Base-by-base conservation (phyloP, 1,139 yeast species). In the Protomyces arabidopsidicola region DNA sequence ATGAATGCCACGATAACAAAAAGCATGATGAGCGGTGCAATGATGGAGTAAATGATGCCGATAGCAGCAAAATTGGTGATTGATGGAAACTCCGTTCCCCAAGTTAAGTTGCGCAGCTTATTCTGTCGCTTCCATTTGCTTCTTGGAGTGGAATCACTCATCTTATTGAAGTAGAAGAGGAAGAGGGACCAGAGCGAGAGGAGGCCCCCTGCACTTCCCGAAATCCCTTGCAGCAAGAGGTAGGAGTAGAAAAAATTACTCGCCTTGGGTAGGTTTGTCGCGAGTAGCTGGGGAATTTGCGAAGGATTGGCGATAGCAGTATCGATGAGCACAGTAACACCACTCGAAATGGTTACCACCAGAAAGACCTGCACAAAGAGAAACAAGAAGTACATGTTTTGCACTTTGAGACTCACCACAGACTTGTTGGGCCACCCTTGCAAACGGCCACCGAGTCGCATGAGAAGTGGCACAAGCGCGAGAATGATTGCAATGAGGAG, bases 51-150 rank as follows among this genome's bases (percentile, higher is more conserved):
- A 8, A 91, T 84, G 68, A 91, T 78, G 57, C 87, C 78, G 68
- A 93, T 89, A 66, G 89, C 88, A 1, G 88, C 88, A 79, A 91
- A 82, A 73, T 87, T 85, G 56, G 96, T 86, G 76, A 87, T 90
- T 9, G 85, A 79, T 4, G 97, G 97, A 81, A 88, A 91, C 1
- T 84, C 79, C 0, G 96, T 88, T 66, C 98, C 98, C 96, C 96
- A 93, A 20, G 83, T 79, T 71, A 86, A 81, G 1, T 83, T 73
- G 10, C 86, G 83, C 69, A 93, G 77, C 2, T 79, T 79, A 68
- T 82, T 80, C 75, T 83, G 86, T 71, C 98, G 82, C 55, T 73
- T 78, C 88, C 88, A 90, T 77, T 87, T 88, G 81, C 90, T 90
- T 72, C 98, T 81, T 56, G 96, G 90, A 2, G 98, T 90, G 56